Conservation (phyloP, 352 stramenopile genomes). For the Pythium pyrilobum region DNA sequence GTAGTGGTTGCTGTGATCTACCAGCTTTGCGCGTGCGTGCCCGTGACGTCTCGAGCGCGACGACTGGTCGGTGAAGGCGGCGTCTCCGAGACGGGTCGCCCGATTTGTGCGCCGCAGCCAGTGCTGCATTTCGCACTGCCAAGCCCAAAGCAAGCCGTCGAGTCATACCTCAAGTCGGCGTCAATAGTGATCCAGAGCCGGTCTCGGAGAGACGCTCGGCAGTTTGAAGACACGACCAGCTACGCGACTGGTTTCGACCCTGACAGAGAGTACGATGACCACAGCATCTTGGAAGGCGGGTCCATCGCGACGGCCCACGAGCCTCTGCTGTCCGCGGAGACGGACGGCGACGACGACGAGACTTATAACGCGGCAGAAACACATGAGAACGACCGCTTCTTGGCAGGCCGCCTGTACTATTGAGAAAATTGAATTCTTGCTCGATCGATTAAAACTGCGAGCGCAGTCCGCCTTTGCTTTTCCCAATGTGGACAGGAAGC, state of each 20-base stretch:
- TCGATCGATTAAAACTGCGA: slow-evolving; percentile 57
- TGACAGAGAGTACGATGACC: no score
- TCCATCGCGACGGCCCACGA: background rate
- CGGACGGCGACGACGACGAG: background rate
- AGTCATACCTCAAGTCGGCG: background rate
- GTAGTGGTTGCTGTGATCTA: slow-evolving; percentile 1
- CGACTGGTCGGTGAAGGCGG: background rate
- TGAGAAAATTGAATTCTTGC: no score
- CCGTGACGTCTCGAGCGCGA: background rate
- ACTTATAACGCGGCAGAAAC: no score
- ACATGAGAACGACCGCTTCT: background rate
- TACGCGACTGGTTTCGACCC: slow-evolving; percentile 2
- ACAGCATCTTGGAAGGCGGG: no score
- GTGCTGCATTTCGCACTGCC: slow-evolving; percentile 2
- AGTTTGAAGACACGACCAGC: background rate
- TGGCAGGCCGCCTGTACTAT: no score
- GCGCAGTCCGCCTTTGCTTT: slow-evolving; percentile 72
- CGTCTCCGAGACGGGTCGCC: background rate
- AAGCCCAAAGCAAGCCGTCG: slow-evolving; percentile 4
- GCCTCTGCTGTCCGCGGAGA: slow-evolving; percentile 1
- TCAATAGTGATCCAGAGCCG: background rate
- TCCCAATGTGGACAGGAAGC: slow-evolving; percentile 75
- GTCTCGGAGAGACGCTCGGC: background rate
- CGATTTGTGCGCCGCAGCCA: background rate
- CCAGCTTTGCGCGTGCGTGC: slow-evolving; percentile 4